A percentile compares a stretch with the other conserved stretches of the same genome.
phyloP scores from a whole-genome alignment of 139 green algal species.

The Chara braunii region DNA sequence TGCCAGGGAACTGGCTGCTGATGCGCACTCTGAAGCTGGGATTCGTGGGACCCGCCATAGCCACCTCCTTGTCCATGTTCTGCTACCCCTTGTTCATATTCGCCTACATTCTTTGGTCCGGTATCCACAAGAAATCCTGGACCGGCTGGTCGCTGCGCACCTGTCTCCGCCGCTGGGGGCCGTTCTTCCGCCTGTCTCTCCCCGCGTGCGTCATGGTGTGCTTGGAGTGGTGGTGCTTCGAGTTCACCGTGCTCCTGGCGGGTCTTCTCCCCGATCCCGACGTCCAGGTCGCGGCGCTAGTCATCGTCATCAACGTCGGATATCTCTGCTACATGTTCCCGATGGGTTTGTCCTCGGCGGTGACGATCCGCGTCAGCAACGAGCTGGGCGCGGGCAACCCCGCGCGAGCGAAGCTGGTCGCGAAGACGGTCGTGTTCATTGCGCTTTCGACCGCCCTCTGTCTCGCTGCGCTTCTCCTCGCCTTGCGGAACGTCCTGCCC shows the following conservation, averaged over 20 bases:
- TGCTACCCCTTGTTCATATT: constrained; percentile 21
- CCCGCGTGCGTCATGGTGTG: constrained; percentile 12
- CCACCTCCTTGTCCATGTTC: constrained; percentile 1
- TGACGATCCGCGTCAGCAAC: constrained; percentile 18
- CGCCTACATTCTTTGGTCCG: constrained; percentile 7
- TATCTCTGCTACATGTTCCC: constrained; percentile 18
- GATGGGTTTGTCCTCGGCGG: neutral
- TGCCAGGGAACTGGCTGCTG: constrained; percentile 27
- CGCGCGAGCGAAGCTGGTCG: constrained; percentile 1
- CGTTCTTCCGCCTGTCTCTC: constrained; percentile 5
- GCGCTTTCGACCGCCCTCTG: neutral
- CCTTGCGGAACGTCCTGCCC: constrained; percentile 8
- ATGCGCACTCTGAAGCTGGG: constrained; percentile 8
- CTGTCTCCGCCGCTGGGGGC: constrained; percentile 2
- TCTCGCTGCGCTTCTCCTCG: neutral
- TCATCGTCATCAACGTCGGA: constrained; percentile 14
- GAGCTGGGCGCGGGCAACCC: constrained; percentile 18
- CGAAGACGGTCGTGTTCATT: neutral
- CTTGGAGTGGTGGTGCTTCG: constrained; percentile 37
- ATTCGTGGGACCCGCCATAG: constrained; percentile 9
- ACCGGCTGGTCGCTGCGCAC: neutral
- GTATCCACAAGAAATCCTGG: constrained; percentile 12
- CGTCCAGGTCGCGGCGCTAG: constrained; percentile 14
- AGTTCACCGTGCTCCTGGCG: constrained; percentile 27
- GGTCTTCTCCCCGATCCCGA: constrained; percentile 25